Base-by-base conservation (phyloP, 148 eudicot genomes). In the Rheum nobile region DNA sequence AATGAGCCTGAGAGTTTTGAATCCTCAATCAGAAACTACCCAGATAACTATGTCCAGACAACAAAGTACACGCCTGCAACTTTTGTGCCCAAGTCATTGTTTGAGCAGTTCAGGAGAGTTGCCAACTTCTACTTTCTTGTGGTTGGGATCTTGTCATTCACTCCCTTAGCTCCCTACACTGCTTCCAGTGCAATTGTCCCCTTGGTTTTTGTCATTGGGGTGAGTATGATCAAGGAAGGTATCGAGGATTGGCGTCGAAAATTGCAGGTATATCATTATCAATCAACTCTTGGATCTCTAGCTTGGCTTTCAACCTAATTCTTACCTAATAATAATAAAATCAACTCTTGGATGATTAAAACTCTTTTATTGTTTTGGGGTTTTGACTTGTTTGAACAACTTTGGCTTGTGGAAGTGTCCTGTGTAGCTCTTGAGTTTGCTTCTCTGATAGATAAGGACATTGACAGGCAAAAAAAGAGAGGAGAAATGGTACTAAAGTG, bases 41-140 rank as follows among this genome's bases (percentile, higher is more conserved):
- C 82, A 0, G 75, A 75, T 50, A 95, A 95, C 80, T 90, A 90
- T 82, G 99, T 91, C 65, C 86, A 89, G 68, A 89, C 91, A 2
- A 89, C 98, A 2, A 94, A 91, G 80, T 95, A 95, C 80, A 95
- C 89, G 28, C 69, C 84, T 48, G 86, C 88, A 48, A 87, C 87
- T 78, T 95, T 95, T 80, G 52, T 95, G 4, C 99, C 97, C 6
- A 95, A 95, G 77, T 80, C 97, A 7, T 87, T 95, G 89, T 92
- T 88, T 87, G 99, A 95, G 84, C 99, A 95, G 86, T 95, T 95
- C 77, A 88, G 99, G 61, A 95, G 99, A 75, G 99, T 95, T 55
- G 99, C 99, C 39, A 95, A 95, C 67, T 95, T 95, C 76, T 95
- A 69, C 79, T 95, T 95, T 77, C 97, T 95, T 73, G 94, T 91